Base-by-base conservation (phyloP, 2,329 filamentous ascomycete species). In the Dactylellina haptotyla region DNA sequence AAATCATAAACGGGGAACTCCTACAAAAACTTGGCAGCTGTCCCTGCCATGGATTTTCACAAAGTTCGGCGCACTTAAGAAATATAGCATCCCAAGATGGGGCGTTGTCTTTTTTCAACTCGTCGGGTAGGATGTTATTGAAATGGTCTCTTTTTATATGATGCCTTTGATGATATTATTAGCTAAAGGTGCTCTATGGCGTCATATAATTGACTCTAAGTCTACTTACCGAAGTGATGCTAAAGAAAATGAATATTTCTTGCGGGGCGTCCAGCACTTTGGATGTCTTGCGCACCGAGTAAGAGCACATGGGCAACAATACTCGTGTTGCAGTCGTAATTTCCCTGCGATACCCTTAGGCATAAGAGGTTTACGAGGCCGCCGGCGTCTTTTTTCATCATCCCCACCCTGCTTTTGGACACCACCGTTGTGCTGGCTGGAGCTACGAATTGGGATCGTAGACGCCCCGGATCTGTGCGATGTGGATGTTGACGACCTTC, bases 111-210 rank as follows among this genome's bases (percentile, higher is more conserved):
- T 23, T 2, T 4, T 16, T 20, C 2, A 57, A 30, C n/a, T 43
- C 20, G 1, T 5, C 34, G 14, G 53, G 53, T 2, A 57, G 5
- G 1, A 10, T 2, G 1, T 25, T 10, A 8, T 43, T 16, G 9
- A 43, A 57, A 16, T 57, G 53, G 26, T 57, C 53, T 57, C 53
- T 26, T 5, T 18, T 43, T 10, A 57, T 57, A 57, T 57, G 53
- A 30, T 50, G 20, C 16, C 37, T 30, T 9, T 30, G 16, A n/a
- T n/a, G 16, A 23, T 4, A 26, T 23, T 12, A 16, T 26, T n/a
- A 26, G 32, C 26, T 9, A 9, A 37, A 34, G 16, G n/a, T 30
- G n/a, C n/a, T 51, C 9, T 10, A 54, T 25, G 41, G 39, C 8
- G 28, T 28, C 51, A 41, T 14, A 14, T 3, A 9, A 10, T 4